Evolutionary conservation across 1,284 basidiomycete species (phyloP).

Genomic region (Tilletia walkeri): DNA sequence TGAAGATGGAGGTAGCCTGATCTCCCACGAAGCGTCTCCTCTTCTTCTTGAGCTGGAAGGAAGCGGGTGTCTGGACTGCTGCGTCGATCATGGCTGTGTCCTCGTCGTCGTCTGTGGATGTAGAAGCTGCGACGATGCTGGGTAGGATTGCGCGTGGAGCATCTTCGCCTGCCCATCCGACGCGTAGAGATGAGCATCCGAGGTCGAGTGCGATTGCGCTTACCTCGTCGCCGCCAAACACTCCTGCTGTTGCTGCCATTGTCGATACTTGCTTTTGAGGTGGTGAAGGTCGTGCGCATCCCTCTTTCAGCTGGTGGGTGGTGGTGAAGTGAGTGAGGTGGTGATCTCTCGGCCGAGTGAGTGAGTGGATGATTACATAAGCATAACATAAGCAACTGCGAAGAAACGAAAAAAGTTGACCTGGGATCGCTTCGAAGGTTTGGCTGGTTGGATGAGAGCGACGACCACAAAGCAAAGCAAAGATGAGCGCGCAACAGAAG

Average conservation of each 20-base stretch:
- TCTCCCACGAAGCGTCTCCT: conserved; percentile 9
- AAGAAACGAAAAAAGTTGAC: no score
- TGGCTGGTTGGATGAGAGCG: no score
- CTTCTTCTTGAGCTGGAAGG: not conserved
- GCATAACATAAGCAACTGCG: no score
- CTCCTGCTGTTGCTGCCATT: conserved; percentile 42
- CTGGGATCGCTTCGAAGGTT: no score
- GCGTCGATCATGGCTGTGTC: conserved; percentile 19
- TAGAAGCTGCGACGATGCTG: conserved; percentile 57
- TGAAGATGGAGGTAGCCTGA: conserved; percentile 9
- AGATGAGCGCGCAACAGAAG: not conserved
- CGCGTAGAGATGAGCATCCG: conserved; percentile 82
- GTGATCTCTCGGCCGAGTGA: no score
- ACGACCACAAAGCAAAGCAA: no score
- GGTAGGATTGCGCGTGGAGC: conserved; percentile 88
- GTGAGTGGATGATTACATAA: no score
- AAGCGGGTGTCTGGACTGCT: conserved; percentile 21
- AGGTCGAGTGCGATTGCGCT: conserved; percentile 93
- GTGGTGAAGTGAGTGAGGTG: no score
- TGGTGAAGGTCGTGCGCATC: not conserved
- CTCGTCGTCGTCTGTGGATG: conserved; percentile 20
- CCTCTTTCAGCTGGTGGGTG: no score
- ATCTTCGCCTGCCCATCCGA: conserved; percentile 90
- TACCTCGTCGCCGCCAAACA: conserved; percentile 70
- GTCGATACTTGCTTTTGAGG: not conserved